Conservation (phyloP, 768 basidiomycete species). For the Coprinopsis marcescibilis region DNA sequence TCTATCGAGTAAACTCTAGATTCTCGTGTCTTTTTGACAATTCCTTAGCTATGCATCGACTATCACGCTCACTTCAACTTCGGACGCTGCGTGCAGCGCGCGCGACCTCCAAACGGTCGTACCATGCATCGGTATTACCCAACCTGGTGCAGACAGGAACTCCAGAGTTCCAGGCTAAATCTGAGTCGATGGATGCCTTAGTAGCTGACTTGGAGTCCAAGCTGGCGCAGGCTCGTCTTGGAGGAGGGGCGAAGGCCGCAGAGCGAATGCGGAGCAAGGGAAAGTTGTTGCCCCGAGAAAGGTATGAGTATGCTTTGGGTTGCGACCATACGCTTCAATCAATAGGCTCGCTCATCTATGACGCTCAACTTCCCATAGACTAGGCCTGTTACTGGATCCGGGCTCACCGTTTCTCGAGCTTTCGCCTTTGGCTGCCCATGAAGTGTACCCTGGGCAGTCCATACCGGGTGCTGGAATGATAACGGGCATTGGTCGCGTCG, state of each 20-base stretch:
- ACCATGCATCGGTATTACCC: slow-evolving; percentile 72
- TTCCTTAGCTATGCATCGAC: slow-evolving; percentile 7
- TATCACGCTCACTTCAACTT: slow-evolving; percentile 11
- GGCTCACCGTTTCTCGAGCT: slow-evolving; percentile 88
- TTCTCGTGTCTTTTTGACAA: too few relatives aligned
- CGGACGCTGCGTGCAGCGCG: slow-evolving; percentile 14
- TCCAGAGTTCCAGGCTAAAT: slow-evolving; percentile 64
- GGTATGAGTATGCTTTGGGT: slow-evolving; percentile 35
- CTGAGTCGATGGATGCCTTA: slow-evolving; percentile 63
- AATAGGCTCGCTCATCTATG: background rate
- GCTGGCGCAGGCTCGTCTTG: slow-evolving; percentile 52
- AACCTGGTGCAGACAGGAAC: slow-evolving; percentile 63
- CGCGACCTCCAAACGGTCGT: slow-evolving; percentile 25
- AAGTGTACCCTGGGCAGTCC: slow-evolving; percentile 73
- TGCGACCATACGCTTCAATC: background rate
- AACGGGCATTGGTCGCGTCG: slow-evolving; percentile 76
- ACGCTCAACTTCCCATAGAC: slow-evolving; percentile 39
- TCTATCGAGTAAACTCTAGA: too few relatives aligned
- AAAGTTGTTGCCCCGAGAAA: slow-evolving; percentile 79
- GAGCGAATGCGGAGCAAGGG: slow-evolving; percentile 72
- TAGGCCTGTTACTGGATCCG: slow-evolving; percentile 73
- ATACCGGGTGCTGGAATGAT: slow-evolving; percentile 90
- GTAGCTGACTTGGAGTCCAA: slow-evolving; percentile 60
- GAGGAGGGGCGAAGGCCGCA: slow-evolving; percentile 71
- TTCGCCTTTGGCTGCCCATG: slow-evolving; percentile 80